Evolutionary conservation across 2,329 filamentous ascomycete species (phyloP).

Genomic region (Chaetomium strumarium): DNA sequence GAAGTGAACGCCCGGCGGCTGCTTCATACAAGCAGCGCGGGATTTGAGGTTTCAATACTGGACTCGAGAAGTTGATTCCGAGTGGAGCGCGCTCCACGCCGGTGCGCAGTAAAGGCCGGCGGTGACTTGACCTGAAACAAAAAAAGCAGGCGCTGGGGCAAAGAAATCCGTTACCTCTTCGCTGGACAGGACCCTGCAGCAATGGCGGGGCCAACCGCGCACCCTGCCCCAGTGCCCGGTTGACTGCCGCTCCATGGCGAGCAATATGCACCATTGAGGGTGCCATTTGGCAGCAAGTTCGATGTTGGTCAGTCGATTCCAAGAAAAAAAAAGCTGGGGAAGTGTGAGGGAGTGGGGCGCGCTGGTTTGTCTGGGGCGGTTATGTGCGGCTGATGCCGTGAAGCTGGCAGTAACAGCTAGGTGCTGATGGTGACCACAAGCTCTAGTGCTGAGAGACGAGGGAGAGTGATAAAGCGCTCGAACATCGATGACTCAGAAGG

Average conservation of each 20-base stretch:
- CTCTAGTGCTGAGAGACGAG: too few species aligned
- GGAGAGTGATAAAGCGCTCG: too few species aligned
- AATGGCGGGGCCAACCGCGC: slow-evolving; percentile 6
- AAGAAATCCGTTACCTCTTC: slow-evolving; percentile 11
- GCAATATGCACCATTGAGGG: slow-evolving; percentile 17
- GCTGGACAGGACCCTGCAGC: slow-evolving; percentile 7
- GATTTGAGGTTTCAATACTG: too few species aligned
- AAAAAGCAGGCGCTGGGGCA: background rate
- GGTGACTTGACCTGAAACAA: background rate
- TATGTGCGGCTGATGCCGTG: too few species aligned
- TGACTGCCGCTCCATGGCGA: slow-evolving; percentile 15
- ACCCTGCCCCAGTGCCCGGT: slow-evolving; percentile 11
- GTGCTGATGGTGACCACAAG: too few species aligned
- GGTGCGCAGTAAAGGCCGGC: background rate
- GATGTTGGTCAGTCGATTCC: background rate
- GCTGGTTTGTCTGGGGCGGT: too few species aligned
- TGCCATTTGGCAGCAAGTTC: slow-evolving; percentile 12
- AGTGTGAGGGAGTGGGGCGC: slow-evolving; percentile 1
- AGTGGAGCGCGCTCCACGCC: too few species aligned
- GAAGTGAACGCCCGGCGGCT: too few species aligned
- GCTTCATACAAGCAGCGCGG: too few species aligned
- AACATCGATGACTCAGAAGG: too few species aligned
- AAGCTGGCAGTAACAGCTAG: too few species aligned
- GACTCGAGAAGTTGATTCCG: too few species aligned
- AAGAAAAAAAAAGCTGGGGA: background rate